Base-by-base conservation (phyloP, 192 early-diverging fungal genomes). In the Gigaspora rosea region DNA sequence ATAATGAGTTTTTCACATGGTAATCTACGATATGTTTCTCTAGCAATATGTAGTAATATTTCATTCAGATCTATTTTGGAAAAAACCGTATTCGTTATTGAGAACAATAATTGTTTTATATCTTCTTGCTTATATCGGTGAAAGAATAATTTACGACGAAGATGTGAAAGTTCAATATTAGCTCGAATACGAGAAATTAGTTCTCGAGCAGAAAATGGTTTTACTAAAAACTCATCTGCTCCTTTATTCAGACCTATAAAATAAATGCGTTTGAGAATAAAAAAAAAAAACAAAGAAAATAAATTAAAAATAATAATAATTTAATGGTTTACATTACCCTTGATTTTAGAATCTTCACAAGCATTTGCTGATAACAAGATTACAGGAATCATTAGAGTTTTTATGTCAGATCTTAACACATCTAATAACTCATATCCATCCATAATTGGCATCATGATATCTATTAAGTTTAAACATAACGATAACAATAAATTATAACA, bases 391-490 rank as follows among this genome's bases (percentile, higher is more conserved):
- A 75, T 73, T 73, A 78, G 79, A 8, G 84, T 82, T 10, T 67
- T 75, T 13, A 71, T 57, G 15, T 84, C 59, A 33, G 57, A 68
- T 16, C 85, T 78, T 20, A 89, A 74, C 6, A 73, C 73, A 68
- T 81, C 80, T 9, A 88, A 70, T 13, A 91, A 74, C 12, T 84
- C 82, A 49, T 84, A 83, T 4, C 90, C 90, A 74, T 89, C 82
- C 86, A 91, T 81, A 8, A 85, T 83, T 6, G 90, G 90, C 90
- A 91, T 91, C 62, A 84, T 87, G 12, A 89, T 82, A 79, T 89
- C 88, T 77, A 76, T 41, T 41, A 41, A 41, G 41, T 12, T 12
- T 4, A 59, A 47, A 13, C 7, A 27, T 35, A 32, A 48, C 0
- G 27, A 66, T 20, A 52, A n/a, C 59, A 57, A 64, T 71, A 70